Evolutionary conservation across 2,329 filamentous ascomycete species (phyloP).

Genomic region (Pseudogymnoascus sp.): DNA sequence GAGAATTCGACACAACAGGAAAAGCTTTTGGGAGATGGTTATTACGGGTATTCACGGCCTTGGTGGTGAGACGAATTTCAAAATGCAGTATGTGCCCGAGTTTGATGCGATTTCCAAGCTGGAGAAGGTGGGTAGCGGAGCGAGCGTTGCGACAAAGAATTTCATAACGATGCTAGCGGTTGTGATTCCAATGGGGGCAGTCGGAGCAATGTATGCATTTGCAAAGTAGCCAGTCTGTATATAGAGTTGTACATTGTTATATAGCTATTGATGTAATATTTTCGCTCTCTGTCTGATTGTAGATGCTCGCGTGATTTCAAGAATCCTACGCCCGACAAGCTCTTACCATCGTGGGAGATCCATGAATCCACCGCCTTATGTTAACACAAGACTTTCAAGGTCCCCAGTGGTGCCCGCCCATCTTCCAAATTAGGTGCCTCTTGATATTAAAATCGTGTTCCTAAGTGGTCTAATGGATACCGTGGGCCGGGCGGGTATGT

Average conservation of each 20-base stretch:
- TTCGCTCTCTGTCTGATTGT: neutral
- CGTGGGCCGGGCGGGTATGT: neutral
- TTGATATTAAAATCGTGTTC: neutral
- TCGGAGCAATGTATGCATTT: neutral
- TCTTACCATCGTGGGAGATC: neutral
- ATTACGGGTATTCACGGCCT: slow-evolving; percentile 37
- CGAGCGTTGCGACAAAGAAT: neutral
- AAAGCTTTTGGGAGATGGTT: neutral
- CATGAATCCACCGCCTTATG: neutral
- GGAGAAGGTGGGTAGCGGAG: slow-evolving; percentile 10
- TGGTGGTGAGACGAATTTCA: slow-evolving; percentile 53
- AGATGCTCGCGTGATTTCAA: neutral
- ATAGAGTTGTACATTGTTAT: neutral
- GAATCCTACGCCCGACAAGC: neutral
- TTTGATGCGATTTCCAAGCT: slow-evolving; percentile 33
- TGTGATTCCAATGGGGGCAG: neutral
- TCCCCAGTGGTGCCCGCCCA: neutral
- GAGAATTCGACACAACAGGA: neutral
- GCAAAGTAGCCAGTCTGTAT: neutral
- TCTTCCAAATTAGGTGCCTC: neutral
- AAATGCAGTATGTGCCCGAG: slow-evolving; percentile 62
- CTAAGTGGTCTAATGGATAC: neutral
- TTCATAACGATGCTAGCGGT: neutral
- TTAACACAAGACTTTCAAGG: neutral
- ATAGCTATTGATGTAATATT: slow-evolving; percentile 1